Conservation (phyloP, 2,329 filamentous ascomycete species). For the Ilyonectria robusta region DNA sequence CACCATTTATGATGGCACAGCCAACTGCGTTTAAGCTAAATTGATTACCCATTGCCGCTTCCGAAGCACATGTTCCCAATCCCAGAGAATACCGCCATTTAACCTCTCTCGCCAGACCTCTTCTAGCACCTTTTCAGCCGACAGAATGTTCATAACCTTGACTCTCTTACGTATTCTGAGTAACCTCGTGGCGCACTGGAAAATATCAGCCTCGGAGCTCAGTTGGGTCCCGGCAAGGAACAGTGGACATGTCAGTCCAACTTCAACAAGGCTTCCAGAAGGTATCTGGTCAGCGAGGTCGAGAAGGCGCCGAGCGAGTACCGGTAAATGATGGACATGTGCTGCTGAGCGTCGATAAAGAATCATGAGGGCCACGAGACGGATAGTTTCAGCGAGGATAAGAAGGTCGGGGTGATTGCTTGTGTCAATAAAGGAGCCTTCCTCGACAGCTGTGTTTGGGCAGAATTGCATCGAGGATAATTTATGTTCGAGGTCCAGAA, state of each 20-base stretch:
- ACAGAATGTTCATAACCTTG: constrained; percentile 24
- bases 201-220: neutral
- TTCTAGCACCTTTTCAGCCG: constrained; percentile 22
- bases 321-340: neutral
- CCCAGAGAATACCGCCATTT: constrained; percentile 9
- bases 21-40: neutral
- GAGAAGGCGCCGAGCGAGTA: constrained; percentile 5
- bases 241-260: constrained; percentile 13
- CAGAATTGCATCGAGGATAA: constrained; percentile 1
- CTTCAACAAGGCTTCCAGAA: constrained; percentile 5
- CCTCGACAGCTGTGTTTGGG: neutral
- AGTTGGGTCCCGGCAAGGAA: constrained; percentile 16
- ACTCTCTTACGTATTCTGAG: constrained; percentile 6
- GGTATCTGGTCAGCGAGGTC: constrained; percentile 17
- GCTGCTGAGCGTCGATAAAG: constrained; percentile 20
- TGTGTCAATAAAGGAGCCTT: neutral
- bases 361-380: constrained; percentile 26
- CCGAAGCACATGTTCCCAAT: constrained; percentile 23
- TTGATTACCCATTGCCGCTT: constrained; percentile 22
- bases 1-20: no score
- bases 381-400: constrained; percentile 17
- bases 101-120: constrained; percentile 23
- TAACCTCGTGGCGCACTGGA: constrained; percentile 13
- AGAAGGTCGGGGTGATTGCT: constrained; percentile 14
- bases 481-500: constrained; percentile 4